phyloP scores from a whole-genome alignment of 192 early-diverging fungal genomes.

The Entomortierella parvispora region DNA sequence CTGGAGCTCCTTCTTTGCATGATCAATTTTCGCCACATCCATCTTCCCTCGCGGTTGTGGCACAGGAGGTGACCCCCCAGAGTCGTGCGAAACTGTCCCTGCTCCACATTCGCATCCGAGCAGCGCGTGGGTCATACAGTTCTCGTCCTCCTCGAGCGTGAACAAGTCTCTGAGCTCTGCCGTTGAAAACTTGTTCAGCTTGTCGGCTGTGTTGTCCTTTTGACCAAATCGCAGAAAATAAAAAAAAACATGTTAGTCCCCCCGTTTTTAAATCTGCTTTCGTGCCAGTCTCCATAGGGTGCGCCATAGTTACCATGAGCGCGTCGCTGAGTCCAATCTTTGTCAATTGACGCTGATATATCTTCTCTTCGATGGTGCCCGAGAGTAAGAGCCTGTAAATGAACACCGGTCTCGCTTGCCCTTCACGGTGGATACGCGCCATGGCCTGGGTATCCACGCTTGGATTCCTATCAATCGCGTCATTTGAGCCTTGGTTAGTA shows the following conservation, averaged over 20 bases:
- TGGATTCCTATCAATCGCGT: slow-evolving; percentile 23
- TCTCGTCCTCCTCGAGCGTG: slow-evolving; percentile 60
- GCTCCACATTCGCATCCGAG: slow-evolving; percentile 57
- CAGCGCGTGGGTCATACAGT: slow-evolving; percentile 66
- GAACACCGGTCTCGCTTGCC: slow-evolving; percentile 47
- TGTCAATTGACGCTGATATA: slow-evolving; percentile 71
- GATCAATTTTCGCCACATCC: no score
- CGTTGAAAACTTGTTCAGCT: slow-evolving; percentile 62
- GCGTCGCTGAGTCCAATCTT: slow-evolving; percentile 67
- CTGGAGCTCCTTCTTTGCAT: no score
- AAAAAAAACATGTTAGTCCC: no score
- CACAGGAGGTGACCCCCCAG: no score
- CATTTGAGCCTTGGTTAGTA: not conserved
- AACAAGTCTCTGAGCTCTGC: slow-evolving; percentile 68
- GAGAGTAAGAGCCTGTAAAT: slow-evolving; percentile 52
- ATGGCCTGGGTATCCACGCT: slow-evolving; percentile 64
- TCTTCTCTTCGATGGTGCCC: slow-evolving; percentile 63
- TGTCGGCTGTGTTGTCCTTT: slow-evolving; percentile 47
- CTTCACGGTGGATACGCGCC: slow-evolving; percentile 70
- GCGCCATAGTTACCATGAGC: slow-evolving; percentile 61
- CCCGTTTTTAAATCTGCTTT: no score
- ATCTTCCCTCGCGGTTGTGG: no score
- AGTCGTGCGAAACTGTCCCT: no score
- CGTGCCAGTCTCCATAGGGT: no score
- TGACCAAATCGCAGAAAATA: not conserved